Conservation (phyloP, 2,329 filamentous ascomycete species). For the Phoma sp. region DNA sequence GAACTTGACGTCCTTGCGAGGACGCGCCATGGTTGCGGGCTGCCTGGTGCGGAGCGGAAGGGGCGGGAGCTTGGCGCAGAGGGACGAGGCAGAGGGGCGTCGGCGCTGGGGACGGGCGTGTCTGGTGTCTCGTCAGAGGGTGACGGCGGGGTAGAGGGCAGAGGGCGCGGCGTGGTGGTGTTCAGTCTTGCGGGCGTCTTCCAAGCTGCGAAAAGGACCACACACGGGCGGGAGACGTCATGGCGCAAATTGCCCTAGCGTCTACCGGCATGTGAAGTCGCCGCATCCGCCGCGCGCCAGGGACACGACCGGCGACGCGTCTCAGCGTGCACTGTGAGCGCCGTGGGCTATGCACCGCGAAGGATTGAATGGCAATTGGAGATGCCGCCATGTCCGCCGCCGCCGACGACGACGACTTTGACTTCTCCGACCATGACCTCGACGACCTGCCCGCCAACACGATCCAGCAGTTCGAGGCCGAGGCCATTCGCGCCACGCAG, state of each 20-base stretch:
- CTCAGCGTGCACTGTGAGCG: conserved; percentile 22
- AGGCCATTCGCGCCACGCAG: conserved; percentile 54
- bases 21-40: conserved; percentile 40
- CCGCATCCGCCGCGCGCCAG: background rate
- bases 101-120: background rate
- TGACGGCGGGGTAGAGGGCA: background rate
- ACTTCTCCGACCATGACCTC: conserved; percentile 53
- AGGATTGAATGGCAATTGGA: background rate
- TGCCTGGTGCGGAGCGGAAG: background rate
- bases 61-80: background rate
- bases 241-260: conserved; percentile 1
- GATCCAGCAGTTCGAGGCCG: conserved; percentile 54
- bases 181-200: background rate
- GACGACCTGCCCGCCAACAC: conserved; percentile 54
- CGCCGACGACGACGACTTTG: conserved; percentile 49
- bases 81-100: background rate
- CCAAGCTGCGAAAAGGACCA: conserved; percentile 13
- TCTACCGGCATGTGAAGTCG: conserved; percentile 1
- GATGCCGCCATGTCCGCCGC: conserved; percentile 28
- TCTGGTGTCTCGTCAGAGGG: background rate
- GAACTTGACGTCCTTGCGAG: conserved; percentile 67
- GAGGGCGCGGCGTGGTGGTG: conserved; percentile 3
- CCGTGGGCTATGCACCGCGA: conserved; percentile 12
- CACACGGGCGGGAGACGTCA: conserved; percentile 14
- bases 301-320: conserved; percentile 1